Percentiles rank a stretch among this genome's conserved stretches.
phyloP scores from a whole-genome alignment of 2,329 filamentous ascomycete species.

The Aureobasidium vineae region DNA sequence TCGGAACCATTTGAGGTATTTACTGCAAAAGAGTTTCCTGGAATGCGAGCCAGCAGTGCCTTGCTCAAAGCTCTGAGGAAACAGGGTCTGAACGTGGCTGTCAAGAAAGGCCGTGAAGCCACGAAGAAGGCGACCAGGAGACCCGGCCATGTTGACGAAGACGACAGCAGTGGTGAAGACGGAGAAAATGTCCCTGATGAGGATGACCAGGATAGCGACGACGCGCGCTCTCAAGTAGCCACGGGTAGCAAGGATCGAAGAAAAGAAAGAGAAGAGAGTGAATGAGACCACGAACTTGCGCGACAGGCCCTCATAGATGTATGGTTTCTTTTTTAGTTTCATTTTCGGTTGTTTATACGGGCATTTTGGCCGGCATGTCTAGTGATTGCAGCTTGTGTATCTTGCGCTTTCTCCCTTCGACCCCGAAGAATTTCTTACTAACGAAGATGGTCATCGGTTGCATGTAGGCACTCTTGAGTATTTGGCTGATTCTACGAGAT shows the following conservation, averaged over 20 bases:
- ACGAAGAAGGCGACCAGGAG: constrained; percentile 40
- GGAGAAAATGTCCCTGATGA: constrained; percentile 62
- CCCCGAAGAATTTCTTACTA: not conserved
- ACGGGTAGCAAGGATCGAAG: not conserved
- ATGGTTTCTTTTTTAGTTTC: constrained; percentile 11
- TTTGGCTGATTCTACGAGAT: not conserved
- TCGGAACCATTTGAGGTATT: constrained; percentile 76
- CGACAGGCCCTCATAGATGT: constrained; percentile 18
- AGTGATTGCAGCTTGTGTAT: not conserved
- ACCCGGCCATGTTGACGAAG: constrained; percentile 42
- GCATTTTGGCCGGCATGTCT: constrained; percentile 8
- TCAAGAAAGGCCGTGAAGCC: constrained; percentile 77
- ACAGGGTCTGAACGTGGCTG: constrained; percentile 79
- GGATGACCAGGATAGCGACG: constrained; percentile 63
- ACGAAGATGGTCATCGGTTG: not conserved
- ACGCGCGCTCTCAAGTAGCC: constrained; percentile 9
- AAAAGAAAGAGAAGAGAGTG: constrained; percentile 26
- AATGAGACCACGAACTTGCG: constrained; percentile 16
- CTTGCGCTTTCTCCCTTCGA: not conserved
- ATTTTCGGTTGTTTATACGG: constrained; percentile 24
- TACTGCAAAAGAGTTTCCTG: constrained; percentile 81
- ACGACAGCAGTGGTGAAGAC: constrained; percentile 38
- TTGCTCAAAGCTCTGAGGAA: constrained; percentile 72
- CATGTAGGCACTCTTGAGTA: not conserved
- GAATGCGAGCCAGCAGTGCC: constrained; percentile 74